Evolutionary conservation across 2,329 filamentous ascomycete genomes (phyloP).

Genomic region (Aspergillus niger): DNA sequence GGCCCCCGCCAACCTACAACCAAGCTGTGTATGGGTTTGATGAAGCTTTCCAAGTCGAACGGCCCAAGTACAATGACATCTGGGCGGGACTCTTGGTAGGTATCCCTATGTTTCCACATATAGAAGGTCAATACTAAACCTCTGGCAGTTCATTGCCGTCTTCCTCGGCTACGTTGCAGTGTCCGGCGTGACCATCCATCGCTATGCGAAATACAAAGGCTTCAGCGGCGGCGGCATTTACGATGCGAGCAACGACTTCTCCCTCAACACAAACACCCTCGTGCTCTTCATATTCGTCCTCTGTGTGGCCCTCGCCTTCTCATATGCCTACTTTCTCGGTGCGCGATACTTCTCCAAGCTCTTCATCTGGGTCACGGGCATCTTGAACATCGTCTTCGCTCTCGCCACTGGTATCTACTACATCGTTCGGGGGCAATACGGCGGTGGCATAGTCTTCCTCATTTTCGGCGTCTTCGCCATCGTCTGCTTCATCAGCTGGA

Average conservation of each 20-base stretch:
- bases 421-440: slow-evolving; percentile 73
- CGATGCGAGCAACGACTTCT: slow-evolving; percentile 64
- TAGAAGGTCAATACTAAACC: neutral
- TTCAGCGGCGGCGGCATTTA: slow-evolving; percentile 75
- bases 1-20: slow-evolving; percentile 34
- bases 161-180: slow-evolving; percentile 75
- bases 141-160: slow-evolving; percentile 64
- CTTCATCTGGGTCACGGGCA: slow-evolving; percentile 90
- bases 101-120: too few relatives aligned
- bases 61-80: slow-evolving; percentile 84
- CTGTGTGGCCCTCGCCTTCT: slow-evolving; percentile 71
- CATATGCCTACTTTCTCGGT: slow-evolving; percentile 73
- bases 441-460: slow-evolving; percentile 83
- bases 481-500: slow-evolving; percentile 86
- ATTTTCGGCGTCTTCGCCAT: slow-evolving; percentile 78
- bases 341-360: slow-evolving; percentile 80
- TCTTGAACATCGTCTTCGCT: slow-evolving; percentile 80
- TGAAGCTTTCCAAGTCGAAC: slow-evolving; percentile 77
- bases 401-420: slow-evolving; percentile 88
- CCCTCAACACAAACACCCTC: slow-evolving; percentile 79
- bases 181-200: slow-evolving; percentile 72
- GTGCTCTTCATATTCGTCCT: slow-evolving; percentile 82
- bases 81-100: slow-evolving; percentile 81
- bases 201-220: slow-evolving; percentile 66
- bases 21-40: slow-evolving; percentile 61